Evolutionary conservation across 441 rosid species (phyloP), one percentile per base, ranked within the genome.

Genomic region (Populus hybrid): DNA sequence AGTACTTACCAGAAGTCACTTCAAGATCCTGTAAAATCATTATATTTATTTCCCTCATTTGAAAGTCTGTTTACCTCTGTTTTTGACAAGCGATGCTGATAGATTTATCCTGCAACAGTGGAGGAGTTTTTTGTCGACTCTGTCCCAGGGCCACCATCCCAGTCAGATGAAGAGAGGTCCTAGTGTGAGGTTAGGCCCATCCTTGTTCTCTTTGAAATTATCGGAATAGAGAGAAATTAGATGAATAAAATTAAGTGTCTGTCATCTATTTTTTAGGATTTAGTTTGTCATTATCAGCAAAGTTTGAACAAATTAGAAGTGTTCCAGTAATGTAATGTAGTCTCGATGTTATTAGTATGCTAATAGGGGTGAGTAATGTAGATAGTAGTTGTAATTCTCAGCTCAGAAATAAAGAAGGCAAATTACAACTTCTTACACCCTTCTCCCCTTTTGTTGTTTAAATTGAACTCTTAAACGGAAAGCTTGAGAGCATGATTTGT

Each of bases 41-140:
- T 53, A 18, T 18, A 5, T 66, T 66, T 28, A 26, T 12, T 66
- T 16, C 32, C 4, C 18, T 66, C 69, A 12, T 23, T 66, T 24
- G 32, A 21, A 24, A 72, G 12, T 53, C 7, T 34, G 21, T 68
- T n/a, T 42, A 73, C 46, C 2, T 12, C 57, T 35, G 24, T 53
- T 46, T 21, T 53, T 14, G 24, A 61, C 35, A 2, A 35, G 59
- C 34, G 23, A 66, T 21, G 14, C 84, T 78, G 50, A 75, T 71
- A 9, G 59, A 16, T 69, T 72, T 69, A 40, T 71, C 59, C 64
- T 84, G 72, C 79, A 81, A 67, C 92, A 89, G 94, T 88, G 82
- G 99, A 91, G 83, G 97, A 93, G 85, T 95, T 88, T 83, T 92
- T 93, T 80, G 98, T 87, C 71, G 98, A 95, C 85, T 88, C 95